Evolutionary conservation across 768 basidiomycete species (phyloP), one percentile per base, ranked within the genome.

Genomic region (Boletus fagicola): DNA sequence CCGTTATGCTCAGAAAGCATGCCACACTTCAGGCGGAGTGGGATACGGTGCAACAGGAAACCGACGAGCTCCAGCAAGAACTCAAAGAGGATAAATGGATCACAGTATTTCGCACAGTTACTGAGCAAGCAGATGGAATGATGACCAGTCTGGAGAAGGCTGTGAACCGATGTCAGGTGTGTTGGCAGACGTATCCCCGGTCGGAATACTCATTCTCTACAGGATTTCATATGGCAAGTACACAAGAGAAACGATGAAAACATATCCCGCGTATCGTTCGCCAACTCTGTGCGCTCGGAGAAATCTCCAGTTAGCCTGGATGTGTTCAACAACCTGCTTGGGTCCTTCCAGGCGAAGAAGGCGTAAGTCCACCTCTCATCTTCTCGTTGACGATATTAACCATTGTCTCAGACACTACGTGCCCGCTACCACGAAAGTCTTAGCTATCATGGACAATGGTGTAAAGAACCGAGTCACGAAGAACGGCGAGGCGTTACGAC

Each of bases 1-100:
- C 62, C 38, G 72, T 82, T 2, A 74, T 92, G 39, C 73, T 89
- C 46, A 81, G 86, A 56, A 94, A 95, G 67, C 87, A 93, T 68
- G 80, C 83, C 15, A 79, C 87, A 12, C 75, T 96, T 51, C 64
- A 84, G 31, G 71, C 77, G 11, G 94, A 95, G 40, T 98, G 94
- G 94, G 85, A 90, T 58, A 75, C 83, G 11, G 82, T 94, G 11
- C 86, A 88, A 68, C 83, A 83, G 53, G 90, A 93, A 65, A 89
- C 87, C 53, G 86, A 90, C 44, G 84, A 87, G 28, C 74, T 98
- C 56, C 80, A 88, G 60, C 93, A 95, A 66, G 97, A 99, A 73
- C 78, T 98, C 61, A 94, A 92, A 74, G 96, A 98, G 73, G 96
- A 98, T 74, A 95, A 95, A 65, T 97, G 93, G 92, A 80, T 98